Conservation (phyloP, 108 stramenopile species). For the Pseudonitzschia multistriata region DNA sequence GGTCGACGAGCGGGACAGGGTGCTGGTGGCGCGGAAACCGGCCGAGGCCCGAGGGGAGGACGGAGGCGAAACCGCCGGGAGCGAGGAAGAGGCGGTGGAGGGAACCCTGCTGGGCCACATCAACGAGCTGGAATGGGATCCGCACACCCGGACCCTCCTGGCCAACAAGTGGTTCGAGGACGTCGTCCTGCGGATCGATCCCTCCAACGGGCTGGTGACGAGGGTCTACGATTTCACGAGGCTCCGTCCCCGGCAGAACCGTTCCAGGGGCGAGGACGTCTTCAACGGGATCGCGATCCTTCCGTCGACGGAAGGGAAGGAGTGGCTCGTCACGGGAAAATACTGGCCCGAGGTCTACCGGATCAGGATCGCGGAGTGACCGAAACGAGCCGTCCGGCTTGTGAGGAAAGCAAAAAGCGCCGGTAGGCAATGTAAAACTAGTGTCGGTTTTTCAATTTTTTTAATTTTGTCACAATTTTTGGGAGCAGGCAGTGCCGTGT, state of each 20-base stretch:
- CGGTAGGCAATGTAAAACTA: no score
- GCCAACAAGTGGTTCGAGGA: conserved; percentile 80
- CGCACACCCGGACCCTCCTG: conserved; percentile 39
- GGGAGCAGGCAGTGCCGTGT: no score
- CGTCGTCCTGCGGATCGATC: conserved; percentile 63
- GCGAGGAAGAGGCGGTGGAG: neutral
- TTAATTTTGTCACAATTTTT: no score
- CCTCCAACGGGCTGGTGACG: conserved; percentile 49
- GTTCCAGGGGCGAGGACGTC: conserved; percentile 32
- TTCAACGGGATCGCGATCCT: conserved; percentile 78
- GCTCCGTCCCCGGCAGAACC: conserved; percentile 26
- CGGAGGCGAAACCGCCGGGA: no score
- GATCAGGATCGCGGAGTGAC: conserved; percentile 18
- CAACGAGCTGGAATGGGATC: conserved; percentile 80
- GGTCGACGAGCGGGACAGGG: neutral
- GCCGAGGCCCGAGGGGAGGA: no score
- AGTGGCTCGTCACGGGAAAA: conserved; percentile 78
- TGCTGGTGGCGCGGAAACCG: neutral
- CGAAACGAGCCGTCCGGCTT: neutral
- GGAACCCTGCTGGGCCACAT: conserved; percentile 24
- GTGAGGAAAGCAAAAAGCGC: no score
- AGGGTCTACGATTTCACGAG: conserved; percentile 58
- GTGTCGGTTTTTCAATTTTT: no score
- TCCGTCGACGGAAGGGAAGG: conserved; percentile 22
- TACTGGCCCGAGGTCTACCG: conserved; percentile 69